Percentiles rank a stretch among this genome's conserved stretches.
Evolutionary conservation across 2,329 filamentous ascomycete species (phyloP).

Genomic region (Dichotomopilus funicola): DNA sequence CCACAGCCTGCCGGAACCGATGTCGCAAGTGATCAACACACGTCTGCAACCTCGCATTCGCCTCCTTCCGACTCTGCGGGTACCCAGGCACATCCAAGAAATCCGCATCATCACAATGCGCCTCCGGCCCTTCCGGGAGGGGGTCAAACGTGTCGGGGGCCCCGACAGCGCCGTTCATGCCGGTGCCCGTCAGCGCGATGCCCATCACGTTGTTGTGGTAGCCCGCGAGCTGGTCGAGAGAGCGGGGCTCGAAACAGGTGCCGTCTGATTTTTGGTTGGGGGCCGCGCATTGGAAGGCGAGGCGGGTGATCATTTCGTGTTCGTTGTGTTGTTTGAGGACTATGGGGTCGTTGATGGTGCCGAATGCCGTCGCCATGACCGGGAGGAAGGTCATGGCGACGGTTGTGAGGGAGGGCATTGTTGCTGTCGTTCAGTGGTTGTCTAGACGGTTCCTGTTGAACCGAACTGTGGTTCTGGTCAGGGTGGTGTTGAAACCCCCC

Average conservation of each 20-base stretch:
- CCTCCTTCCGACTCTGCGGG: slow-evolving; percentile 16
- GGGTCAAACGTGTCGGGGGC: slow-evolving; percentile 21
- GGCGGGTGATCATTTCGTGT: slow-evolving; percentile 23
- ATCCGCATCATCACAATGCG: slow-evolving; percentile 23
- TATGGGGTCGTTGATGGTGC: slow-evolving; percentile 21
- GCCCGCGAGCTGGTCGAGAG: slow-evolving; percentile 22
- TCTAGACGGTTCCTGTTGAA: neutral
- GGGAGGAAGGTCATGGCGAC: neutral
- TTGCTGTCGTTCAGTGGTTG: neutral
- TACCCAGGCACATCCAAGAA: slow-evolving; percentile 21
- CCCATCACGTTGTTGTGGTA: slow-evolving; percentile 19
- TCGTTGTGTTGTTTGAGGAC: slow-evolving; percentile 23
- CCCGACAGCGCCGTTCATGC: slow-evolving; percentile 22
- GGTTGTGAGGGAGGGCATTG: neutral
- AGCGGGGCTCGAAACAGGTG: slow-evolving; percentile 21
- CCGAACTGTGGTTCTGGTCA: no score
- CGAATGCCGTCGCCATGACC: slow-evolving; percentile 10
- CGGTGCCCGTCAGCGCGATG: slow-evolving; percentile 16
- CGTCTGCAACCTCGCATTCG: slow-evolving; percentile 17
- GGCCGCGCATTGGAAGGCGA: slow-evolving; percentile 20
- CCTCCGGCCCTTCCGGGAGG: slow-evolving; percentile 20
- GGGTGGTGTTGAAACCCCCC: neutral
- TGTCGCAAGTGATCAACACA: slow-evolving; percentile 21
- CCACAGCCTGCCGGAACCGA: slow-evolving; percentile 19
- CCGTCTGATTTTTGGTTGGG: slow-evolving; percentile 18